Conservation (phyloP, 1,139 yeast genomes). For the Hansenula sp. region DNA sequence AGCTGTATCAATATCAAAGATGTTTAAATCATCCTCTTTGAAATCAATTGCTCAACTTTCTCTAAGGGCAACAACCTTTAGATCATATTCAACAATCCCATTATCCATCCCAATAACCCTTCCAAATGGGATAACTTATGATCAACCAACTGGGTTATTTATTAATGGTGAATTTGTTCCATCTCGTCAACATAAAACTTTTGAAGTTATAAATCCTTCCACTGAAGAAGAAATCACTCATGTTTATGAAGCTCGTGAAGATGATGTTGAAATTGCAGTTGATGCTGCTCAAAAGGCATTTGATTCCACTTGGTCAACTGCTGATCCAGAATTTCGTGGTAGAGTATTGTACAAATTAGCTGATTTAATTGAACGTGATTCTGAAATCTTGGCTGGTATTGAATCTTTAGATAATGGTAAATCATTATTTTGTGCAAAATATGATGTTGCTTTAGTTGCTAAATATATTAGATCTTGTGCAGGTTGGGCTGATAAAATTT, state of each 20-base stretch:
- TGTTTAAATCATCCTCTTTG: conserved; percentile 10
- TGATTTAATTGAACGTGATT: conserved; percentile 51
- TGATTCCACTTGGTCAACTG: conserved; percentile 34
- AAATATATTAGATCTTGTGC: conserved; percentile 63
- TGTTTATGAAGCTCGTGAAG: conserved; percentile 40
- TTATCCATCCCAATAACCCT: conserved; percentile 43
- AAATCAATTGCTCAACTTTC: conserved; percentile 11
- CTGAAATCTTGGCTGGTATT: conserved; percentile 53
- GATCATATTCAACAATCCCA: conserved; percentile 32
- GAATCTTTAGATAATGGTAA: conserved; percentile 81
- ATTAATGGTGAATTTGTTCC: conserved; percentile 43
- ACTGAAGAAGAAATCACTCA: conserved; percentile 43
- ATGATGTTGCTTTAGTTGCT: conserved; percentile 56
- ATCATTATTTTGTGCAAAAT: conserved; percentile 46
- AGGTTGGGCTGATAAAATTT: conserved; percentile 72
- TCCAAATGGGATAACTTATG: conserved; percentile 47
- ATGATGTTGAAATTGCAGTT: conserved; percentile 44
- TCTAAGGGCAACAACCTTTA: conserved; percentile 12
- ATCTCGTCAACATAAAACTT: conserved; percentile 34
- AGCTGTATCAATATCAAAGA: not conserved
- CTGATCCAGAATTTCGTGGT: conserved; percentile 47
- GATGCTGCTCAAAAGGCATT: conserved; percentile 42
- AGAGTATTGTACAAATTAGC: conserved; percentile 53
- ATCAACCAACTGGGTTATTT: conserved; percentile 51
- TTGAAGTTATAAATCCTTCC: conserved; percentile 40